Evolutionary conservation across 257 asterid genomes (phyloP).

Genomic region (Avicennia marina): DNA sequence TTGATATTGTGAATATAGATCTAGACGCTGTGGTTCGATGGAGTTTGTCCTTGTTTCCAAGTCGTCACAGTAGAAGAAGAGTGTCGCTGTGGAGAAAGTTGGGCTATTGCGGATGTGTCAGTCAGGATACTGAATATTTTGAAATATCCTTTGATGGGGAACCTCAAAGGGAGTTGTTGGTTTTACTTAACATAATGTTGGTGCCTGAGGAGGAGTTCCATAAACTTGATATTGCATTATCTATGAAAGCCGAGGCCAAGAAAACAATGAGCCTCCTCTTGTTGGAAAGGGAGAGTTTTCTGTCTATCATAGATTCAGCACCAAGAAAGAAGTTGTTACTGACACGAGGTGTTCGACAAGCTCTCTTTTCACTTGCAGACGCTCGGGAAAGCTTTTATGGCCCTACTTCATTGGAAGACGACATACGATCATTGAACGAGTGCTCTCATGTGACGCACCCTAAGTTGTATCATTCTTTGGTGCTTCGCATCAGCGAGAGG

Average conservation of each 20-base stretch:
- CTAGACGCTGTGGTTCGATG: conserved; percentile 66
- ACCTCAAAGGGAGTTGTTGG: conserved; percentile 70
- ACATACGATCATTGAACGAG: conserved; percentile 33
- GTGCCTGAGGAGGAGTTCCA: conserved; percentile 50
- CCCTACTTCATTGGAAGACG: conserved; percentile 48
- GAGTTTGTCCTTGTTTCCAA: conserved; percentile 65
- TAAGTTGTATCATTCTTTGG: conserved; percentile 51
- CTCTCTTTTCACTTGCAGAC: conserved; percentile 66
- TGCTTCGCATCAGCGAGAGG: conserved; percentile 84
- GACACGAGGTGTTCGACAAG: conserved; percentile 42
- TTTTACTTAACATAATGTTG: conserved; percentile 60
- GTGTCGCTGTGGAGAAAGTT: conserved; percentile 69
- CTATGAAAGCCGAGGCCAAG: conserved; percentile 19
- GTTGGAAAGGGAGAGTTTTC: conserved; percentile 23
- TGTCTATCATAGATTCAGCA: conserved; percentile 26
- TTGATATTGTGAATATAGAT: conserved; percentile 77
- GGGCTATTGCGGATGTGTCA: conserved; percentile 55
- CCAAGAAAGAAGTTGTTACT: conserved; percentile 41
- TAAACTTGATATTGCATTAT: conserved; percentile 40
- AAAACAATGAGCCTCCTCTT: conserved; percentile 15
- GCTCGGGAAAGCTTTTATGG: conserved; percentile 70
- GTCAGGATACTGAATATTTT: conserved; percentile 71
- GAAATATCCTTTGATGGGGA: conserved; percentile 76
- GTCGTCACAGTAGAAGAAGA: conserved; percentile 63
- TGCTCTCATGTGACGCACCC: conserved; percentile 37